Base-by-base conservation (phyloP, 176 grass and related monocot genomes). In the Secale cereale region DNA sequence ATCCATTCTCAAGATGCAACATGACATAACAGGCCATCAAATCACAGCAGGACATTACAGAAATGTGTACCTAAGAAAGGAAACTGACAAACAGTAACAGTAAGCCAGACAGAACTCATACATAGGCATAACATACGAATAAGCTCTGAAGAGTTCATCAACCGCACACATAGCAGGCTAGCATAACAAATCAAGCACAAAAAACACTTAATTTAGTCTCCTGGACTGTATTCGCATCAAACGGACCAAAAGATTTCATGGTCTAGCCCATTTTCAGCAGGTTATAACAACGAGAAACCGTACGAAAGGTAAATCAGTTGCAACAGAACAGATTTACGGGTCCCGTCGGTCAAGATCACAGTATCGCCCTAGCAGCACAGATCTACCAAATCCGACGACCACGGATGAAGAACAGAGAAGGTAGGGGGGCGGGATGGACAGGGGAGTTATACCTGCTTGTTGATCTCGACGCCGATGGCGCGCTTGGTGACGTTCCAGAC, bases 401-500 rank as follows among this genome's bases (percentile, higher is more conserved):
- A 68, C 3, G 19, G 8, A 30, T 5, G 12, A 81, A 46, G 67
- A 52, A 56, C 0, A 6, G 17, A 52, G 29, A 25, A 28, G 10
- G 36, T 64, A 30, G 52, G 10, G 73, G 10, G 19, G 3, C 9
- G 66, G 65, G 14, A 25, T 2, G 43, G 29, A 15, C 7, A 0
- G 19, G 17, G 8, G 1, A 7, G 6, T 10, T 31, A 85, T 84
- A 98, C 96, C 96, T 98, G 96, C 72, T 98, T 95, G 91, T 98
- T 97, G 84, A 97, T 92, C 87, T 98, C 96, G 23, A 98, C 93
- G 46, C 95, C 95, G 83, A 98, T 90, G 83, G 96, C 96, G 64
- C 94, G 94, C 94, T 97, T 97, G 87, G 94, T 97, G 89, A 97
- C 94, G 60, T 97, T 97, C 89, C 91, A 97, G 62, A 97, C 94